Conservation (phyloP, 352 stramenopile genomes). For the Pythium periplocum region DNA sequence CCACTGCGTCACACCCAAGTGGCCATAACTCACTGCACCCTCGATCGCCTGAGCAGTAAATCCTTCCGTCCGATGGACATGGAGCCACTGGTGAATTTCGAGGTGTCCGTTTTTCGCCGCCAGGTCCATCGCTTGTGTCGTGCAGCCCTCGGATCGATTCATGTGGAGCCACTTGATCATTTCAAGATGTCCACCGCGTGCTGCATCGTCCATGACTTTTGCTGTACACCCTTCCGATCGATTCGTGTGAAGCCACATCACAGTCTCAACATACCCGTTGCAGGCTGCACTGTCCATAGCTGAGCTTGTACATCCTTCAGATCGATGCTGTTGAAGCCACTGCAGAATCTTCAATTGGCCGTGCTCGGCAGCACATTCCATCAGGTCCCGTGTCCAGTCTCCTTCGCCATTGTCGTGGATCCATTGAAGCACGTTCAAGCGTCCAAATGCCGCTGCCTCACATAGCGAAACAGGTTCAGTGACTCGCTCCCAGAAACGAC, state of each 20-base stretch:
- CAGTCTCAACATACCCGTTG: constrained; percentile 13
- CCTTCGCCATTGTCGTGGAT: constrained; percentile 18
- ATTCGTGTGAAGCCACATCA: constrained; percentile 24
- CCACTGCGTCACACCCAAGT: not conserved
- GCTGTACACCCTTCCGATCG: constrained; percentile 21
- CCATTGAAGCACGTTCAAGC: constrained; percentile 20
- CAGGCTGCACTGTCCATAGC: constrained; percentile 22
- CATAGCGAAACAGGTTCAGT: not conserved
- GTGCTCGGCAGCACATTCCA: constrained; percentile 18
- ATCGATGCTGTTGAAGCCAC: constrained; percentile 20
- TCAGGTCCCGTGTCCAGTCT: constrained; percentile 22
- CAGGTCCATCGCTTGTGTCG: constrained; percentile 16
- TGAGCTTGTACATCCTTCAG: constrained; percentile 20
- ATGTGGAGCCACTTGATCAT: constrained; percentile 23
- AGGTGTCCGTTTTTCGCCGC: constrained; percentile 9
- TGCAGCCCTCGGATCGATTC: constrained; percentile 23
- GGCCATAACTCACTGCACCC: not conserved
- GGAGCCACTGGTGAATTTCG: constrained; percentile 21
- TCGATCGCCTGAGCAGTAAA: not conserved
- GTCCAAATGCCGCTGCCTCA: constrained; percentile 15
- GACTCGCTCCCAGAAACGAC: constrained; percentile 17
- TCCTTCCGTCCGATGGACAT: constrained; percentile 7
- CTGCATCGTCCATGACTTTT: constrained; percentile 23
- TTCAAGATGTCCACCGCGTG: constrained; percentile 17
- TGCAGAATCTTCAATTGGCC: constrained; percentile 19